Percentiles rank a stretch among this genome's conserved stretches.
Conservation (phyloP, 768 basidiomycete species). For the Ephemerocybe angulata region DNA sequence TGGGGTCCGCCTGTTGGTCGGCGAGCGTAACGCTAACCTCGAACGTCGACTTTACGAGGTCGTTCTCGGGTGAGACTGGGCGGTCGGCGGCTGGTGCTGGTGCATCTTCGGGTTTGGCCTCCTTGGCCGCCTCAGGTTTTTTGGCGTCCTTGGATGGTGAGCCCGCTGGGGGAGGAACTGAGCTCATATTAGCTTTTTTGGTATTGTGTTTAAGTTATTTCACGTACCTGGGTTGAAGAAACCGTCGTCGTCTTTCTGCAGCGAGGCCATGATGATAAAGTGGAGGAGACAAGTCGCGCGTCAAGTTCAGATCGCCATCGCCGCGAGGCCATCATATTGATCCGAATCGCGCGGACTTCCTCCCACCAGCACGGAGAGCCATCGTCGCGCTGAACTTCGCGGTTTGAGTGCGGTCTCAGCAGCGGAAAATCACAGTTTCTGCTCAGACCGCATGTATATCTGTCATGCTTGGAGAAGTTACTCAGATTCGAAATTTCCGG, state of each 20-base stretch:
- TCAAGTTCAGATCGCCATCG: no score
- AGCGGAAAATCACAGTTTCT: no score
- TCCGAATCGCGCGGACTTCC: no score
- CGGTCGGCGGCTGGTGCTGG: not conserved
- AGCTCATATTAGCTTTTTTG: not conserved
- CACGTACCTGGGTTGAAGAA: constrained; percentile 63
- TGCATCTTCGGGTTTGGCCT: constrained; percentile 10
- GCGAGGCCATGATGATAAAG: constrained; percentile 13
- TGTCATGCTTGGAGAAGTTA: no score
- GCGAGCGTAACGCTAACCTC: constrained; percentile 91
- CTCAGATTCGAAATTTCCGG: no score
- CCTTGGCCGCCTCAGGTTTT: constrained; percentile 21
- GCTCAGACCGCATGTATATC: no score
- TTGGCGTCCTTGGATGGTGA: constrained; percentile 19
- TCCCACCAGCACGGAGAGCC: no score
- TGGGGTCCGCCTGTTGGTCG: constrained; percentile 92
- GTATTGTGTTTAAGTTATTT: not conserved
- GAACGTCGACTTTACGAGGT: constrained; percentile 76
- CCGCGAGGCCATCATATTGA: no score
- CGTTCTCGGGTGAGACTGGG: constrained; percentile 35
- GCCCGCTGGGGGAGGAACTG: not conserved
- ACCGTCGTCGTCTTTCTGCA: constrained; percentile 78
- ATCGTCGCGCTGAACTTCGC: no score
- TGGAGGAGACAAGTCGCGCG: not conserved
- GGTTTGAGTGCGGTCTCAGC: no score